Evolutionary conservation across 1,284 basidiomycete genomes (phyloP), one percentile per base, ranked within the genome.

Genomic region (Trametes versicolor): DNA sequence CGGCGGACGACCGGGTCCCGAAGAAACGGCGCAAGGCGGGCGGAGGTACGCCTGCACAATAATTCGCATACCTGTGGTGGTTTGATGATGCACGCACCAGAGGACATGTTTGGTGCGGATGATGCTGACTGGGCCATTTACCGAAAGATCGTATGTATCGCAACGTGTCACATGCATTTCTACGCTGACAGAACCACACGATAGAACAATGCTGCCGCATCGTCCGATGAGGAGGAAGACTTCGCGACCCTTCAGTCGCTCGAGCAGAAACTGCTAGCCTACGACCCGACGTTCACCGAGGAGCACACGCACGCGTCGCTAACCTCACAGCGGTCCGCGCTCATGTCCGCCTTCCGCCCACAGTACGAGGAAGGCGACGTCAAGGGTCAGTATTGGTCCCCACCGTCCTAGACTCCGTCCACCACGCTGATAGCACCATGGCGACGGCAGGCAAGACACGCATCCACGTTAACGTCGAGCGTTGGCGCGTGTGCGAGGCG

Each of bases 81-180:
- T 43, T 13, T n/a, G 19, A 4, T 43, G 1, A 43, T 43, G 8
- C 17, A 8, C 19, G 49, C 21, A n/a, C 17, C 49, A 92, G 96
- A 99, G 81, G 98, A 99, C 72, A 93, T 86, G 76, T 99, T 99
- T 73, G 97, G 98, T 1, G 92, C 91, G 34, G 93, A 99, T 71
- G 97, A 99, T 74, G 95, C 92, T 19, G 97, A 99, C 77, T 99
- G 98, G 97, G 92, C 92, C 0, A 96, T 99, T 58, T 99, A 99
- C 76, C 94, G 97, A 63, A 97, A 98, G 80, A 97, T 99, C 64
- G 95, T 96, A 48, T 57, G 75, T 66, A 10, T 25, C 10, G 52
- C 48, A 17, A 2, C 4, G 48, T 15, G 4, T 4, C 32, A 0
- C 23, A 17, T 60, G 7, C 39, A 2, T 15, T 34, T 8, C 19